Conservation (phyloP, 805 yeast genomes). For the Metschnikowia kunwiensis region DNA sequence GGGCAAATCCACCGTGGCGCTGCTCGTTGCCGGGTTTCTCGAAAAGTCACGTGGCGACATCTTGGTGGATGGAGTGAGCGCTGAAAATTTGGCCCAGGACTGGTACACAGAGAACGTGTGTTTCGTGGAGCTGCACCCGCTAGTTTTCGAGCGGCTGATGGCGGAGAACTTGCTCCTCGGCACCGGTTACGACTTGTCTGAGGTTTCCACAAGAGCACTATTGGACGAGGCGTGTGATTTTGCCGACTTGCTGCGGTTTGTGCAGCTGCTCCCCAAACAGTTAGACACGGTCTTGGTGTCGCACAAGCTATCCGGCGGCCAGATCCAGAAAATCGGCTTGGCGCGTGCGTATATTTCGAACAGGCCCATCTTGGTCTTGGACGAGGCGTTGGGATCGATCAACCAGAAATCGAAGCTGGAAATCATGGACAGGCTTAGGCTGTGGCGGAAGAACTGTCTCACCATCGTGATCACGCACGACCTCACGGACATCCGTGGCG, state of each 20-base stretch:
- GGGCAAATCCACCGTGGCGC: conserved; percentile 83
- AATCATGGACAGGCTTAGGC: conserved; percentile 49
- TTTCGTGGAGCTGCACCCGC: conserved; percentile 68
- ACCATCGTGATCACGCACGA: conserved; percentile 86
- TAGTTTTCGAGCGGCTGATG: conserved; percentile 44
- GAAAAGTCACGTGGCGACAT: conserved; percentile 51
- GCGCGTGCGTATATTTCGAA: conserved; percentile 80
- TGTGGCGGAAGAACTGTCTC: conserved; percentile 65
- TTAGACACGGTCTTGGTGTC: conserved; percentile 49
- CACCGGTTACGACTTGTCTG: conserved; percentile 14
- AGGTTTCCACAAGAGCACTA: neutral
- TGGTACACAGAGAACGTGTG: conserved; percentile 67
- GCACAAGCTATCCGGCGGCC: conserved; percentile 78
- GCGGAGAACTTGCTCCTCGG: conserved; percentile 18
- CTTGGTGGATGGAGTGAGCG: conserved; percentile 50
- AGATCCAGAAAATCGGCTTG: conserved; percentile 75
- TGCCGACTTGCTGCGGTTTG: conserved; percentile 50
- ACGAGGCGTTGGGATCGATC: conserved; percentile 83
- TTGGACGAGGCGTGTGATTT: conserved; percentile 27
- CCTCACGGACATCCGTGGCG: conserved; percentile 47
- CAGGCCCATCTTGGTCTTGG: conserved; percentile 73
- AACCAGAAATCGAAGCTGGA: conserved; percentile 50
- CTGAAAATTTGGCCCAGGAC: conserved; percentile 38
- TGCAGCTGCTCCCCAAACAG: conserved; percentile 52
- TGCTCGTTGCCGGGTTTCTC: conserved; percentile 61